Conservation (phyloP, 495 filamentous ascomycete species). For the Chaetomium tenue region DNA sequence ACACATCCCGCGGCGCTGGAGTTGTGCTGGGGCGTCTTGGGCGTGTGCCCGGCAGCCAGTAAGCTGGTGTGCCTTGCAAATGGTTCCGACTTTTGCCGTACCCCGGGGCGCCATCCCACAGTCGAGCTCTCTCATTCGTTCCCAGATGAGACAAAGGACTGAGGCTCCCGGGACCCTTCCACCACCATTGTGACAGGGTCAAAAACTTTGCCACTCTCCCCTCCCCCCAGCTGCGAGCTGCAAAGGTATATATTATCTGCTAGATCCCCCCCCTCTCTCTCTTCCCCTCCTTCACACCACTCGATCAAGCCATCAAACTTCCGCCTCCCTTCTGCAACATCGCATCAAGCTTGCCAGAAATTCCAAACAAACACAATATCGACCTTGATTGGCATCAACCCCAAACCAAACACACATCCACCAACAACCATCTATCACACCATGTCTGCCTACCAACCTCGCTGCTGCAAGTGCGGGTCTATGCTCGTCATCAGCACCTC, state of each 20-base stretch:
- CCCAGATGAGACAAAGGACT: slow-evolving; percentile 5
- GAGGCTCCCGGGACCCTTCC: not conserved
- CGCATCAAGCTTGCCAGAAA: not conserved
- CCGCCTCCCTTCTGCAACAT: not conserved
- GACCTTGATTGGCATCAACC: not conserved
- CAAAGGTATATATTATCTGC: not conserved
- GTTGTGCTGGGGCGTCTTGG: not conserved
- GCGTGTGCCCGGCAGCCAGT: not conserved
- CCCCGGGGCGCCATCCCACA: not conserved
- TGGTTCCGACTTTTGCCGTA: slow-evolving; percentile 13
- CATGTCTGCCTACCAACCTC: slow-evolving; percentile 42
- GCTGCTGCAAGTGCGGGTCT: slow-evolving; percentile 50
- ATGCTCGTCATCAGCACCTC: slow-evolving; percentile 50
- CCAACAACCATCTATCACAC: slow-evolving; percentile 2
- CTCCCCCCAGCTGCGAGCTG: not conserved
- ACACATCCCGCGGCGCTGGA: slow-evolving; percentile 1
- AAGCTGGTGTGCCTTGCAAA: not conserved
- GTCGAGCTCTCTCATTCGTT: slow-evolving; percentile 6
- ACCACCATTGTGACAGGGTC: not conserved
- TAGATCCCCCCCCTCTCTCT: not conserved
- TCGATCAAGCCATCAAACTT: not conserved
- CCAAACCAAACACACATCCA: not conserved
- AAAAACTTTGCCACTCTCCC: not conserved
- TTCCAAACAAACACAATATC: not conserved
- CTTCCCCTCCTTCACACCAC: not conserved